Conservation (phyloP, 2,329 filamentous ascomycete species). For the Sphaceloma murrayae region DNA sequence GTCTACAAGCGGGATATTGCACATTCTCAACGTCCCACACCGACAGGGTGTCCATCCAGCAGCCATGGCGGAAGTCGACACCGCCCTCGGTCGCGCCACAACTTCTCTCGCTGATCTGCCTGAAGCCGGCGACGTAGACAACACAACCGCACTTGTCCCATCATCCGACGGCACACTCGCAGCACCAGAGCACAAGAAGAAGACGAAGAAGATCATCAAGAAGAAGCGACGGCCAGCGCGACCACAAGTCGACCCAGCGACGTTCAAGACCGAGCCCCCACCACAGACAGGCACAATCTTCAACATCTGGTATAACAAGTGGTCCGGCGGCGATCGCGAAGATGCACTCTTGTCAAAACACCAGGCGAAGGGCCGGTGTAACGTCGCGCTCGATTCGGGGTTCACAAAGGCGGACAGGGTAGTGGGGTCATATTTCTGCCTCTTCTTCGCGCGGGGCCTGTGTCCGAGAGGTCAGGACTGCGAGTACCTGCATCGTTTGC, state of each 20-base stretch:
- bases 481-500: conserved; percentile 84
- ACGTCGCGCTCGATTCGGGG: conserved; percentile 57
- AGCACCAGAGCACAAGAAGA: conserved; percentile 40
- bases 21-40: not conserved
- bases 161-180: conserved; percentile 27
- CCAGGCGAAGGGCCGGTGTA: conserved; percentile 75
- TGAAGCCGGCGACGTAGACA: not conserved
- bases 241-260: conserved; percentile 78
- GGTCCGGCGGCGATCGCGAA: conserved; percentile 89
- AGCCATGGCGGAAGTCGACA: conserved; percentile 13
- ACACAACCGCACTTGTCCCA: conserved; percentile 20
- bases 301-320: conserved; percentile 99
- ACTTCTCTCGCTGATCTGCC: conserved; percentile 4
- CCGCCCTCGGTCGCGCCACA: not conserved
- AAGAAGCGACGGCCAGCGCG: conserved; percentile 85
- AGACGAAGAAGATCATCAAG: conserved; percentile 84
- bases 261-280: conserved; percentile 72
- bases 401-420: conserved; percentile 43
- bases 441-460: conserved; percentile 76
- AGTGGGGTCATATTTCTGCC: conserved; percentile 72
- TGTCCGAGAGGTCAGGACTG: conserved; percentile 87
- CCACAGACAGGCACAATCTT: conserved; percentile 91
- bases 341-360: conserved; percentile 81
- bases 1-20: too few species aligned
- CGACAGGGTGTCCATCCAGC: not conserved